Conservation (phyloP, 345 rosid genomes). For the Eucalyptus polyanthemos region DNA sequence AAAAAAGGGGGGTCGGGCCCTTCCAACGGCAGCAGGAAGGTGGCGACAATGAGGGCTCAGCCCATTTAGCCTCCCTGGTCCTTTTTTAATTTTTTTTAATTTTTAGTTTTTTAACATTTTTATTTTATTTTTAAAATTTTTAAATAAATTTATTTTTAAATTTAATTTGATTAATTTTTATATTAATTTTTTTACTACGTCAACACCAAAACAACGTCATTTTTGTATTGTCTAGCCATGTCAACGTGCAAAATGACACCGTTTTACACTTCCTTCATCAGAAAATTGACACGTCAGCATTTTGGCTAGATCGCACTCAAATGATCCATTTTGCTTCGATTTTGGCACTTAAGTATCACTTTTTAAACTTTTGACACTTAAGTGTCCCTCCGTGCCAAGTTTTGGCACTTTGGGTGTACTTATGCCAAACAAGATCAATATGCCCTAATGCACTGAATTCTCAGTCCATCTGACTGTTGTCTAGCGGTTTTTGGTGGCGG, state of each 20-base stretch:
- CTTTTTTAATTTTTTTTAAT: too few relatives aligned
- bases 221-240: too few relatives aligned
- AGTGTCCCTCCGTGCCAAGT: fast-evolving
- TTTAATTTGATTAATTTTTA: too few relatives aligned
- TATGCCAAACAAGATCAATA: not conserved
- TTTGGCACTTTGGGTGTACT: too few relatives aligned
- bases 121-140: too few relatives aligned
- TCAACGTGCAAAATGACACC: fast-evolving
- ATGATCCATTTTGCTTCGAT: fast-evolving
- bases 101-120: too few relatives aligned
- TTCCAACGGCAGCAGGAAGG: fast-evolving
- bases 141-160: too few relatives aligned
- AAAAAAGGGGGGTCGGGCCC: fast-evolving
- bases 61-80: fast-evolving
- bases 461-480: fast-evolving
- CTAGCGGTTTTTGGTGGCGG: not conserved
- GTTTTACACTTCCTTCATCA: fast-evolving
- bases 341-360: too few relatives aligned
- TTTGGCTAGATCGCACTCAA: fast-evolving
- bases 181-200: too few relatives aligned
- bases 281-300: fast-evolving
- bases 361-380: too few relatives aligned
- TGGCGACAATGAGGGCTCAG: fast-evolving
- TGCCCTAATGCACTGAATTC: not conserved
- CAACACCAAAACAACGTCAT: fast-evolving